phyloP scores from a whole-genome alignment of 495 filamentous ascomycete genomes.

The Talaromyces adpressus region DNA sequence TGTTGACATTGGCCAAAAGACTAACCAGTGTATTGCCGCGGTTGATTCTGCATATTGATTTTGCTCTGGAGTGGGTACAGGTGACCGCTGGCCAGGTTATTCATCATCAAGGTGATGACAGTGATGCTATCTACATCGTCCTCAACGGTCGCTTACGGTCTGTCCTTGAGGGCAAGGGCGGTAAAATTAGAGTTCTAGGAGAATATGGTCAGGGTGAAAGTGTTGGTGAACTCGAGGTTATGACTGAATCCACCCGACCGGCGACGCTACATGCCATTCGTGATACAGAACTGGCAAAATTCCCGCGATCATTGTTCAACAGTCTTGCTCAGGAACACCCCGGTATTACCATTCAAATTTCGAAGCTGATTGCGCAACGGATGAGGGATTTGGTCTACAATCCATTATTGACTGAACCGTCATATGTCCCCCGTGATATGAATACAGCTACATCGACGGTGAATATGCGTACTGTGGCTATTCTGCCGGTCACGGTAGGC shows the following conservation, averaged over 20 bases:
- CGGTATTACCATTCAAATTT: constrained; percentile 97
- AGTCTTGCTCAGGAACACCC: constrained; percentile 95
- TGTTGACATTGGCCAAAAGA: constrained; percentile 92
- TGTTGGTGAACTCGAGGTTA: constrained; percentile 92
- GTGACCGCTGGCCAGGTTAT: constrained; percentile 91
- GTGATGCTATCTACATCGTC: constrained; percentile 97
- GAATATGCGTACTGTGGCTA: constrained; percentile 87
- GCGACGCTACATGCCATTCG: constrained; percentile 93
- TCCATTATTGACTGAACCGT: constrained; percentile 56
- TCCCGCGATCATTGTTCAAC: constrained; percentile 94
- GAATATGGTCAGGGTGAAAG: constrained; percentile 97
- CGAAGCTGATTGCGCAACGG: constrained; percentile 92
- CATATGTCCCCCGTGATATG: constrained; percentile 36
- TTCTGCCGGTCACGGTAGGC: constrained; percentile 83
- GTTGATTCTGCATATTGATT: constrained; percentile 95
- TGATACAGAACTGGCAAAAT: constrained; percentile 92
- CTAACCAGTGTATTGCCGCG: constrained; percentile 82
- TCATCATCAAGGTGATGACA: constrained; percentile 90
- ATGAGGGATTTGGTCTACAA: constrained; percentile 87
- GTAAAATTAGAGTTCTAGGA: constrained; percentile 79
- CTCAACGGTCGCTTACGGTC: constrained; percentile 83
- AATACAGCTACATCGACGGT: constrained; percentile 76
- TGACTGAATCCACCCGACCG: constrained; percentile 85
- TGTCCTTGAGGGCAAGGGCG: constrained; percentile 69
- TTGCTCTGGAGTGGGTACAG: constrained; percentile 96